These are phyloP conservation scores for Colletotrichum sp. DNA, from an alignment of 2,329 filamentous ascomycete genomes.

Conservation along the genomic window DNA sequence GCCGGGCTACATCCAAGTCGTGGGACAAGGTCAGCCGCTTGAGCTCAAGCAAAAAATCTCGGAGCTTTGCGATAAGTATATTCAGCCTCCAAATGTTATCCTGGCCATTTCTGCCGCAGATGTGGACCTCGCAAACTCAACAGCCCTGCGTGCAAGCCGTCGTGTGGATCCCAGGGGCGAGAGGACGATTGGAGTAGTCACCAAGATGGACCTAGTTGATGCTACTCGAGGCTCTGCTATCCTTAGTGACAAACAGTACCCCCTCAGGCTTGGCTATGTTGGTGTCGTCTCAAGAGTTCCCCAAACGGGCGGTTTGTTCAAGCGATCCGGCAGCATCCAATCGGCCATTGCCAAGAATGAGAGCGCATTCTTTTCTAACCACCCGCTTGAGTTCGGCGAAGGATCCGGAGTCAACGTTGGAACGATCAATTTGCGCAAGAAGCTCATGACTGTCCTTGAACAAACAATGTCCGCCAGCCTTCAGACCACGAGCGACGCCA, in stretches of 20 bases:
- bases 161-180: slow-evolving; percentile 94
- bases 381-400: slow-evolving; percentile 80
- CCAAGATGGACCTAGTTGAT: slow-evolving; percentile 98
- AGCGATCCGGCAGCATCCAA: slow-evolving; percentile 79
- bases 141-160: slow-evolving; percentile 85
- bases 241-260: slow-evolving; percentile 89
- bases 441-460: slow-evolving; percentile 95
- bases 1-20: slow-evolving; percentile 96
- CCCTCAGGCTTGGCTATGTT: slow-evolving; percentile 92
- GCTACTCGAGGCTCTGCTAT: slow-evolving; percentile 78
- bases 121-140: slow-evolving; percentile 96
- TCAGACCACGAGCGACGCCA: slow-evolving; percentile 87
- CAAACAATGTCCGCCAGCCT: slow-evolving; percentile 96
- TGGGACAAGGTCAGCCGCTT: slow-evolving; percentile 86
- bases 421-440: slow-evolving; percentile 87
- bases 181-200: slow-evolving; percentile 97
- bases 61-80: slow-evolving; percentile 97
- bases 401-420: slow-evolving; percentile 78
- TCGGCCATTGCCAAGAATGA: slow-evolving; percentile 88
- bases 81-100: slow-evolving; percentile 94
- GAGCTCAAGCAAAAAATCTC: slow-evolving; percentile 95
- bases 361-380: slow-evolving; percentile 81
- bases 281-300: slow-evolving; percentile 91
- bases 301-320: slow-evolving; percentile 74
- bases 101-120: slow-evolving; percentile 97